Conservation (phyloP, 2,329 filamentous ascomycete genomes). For the Ophiocordyceps camponoti-leonardi region DNA sequence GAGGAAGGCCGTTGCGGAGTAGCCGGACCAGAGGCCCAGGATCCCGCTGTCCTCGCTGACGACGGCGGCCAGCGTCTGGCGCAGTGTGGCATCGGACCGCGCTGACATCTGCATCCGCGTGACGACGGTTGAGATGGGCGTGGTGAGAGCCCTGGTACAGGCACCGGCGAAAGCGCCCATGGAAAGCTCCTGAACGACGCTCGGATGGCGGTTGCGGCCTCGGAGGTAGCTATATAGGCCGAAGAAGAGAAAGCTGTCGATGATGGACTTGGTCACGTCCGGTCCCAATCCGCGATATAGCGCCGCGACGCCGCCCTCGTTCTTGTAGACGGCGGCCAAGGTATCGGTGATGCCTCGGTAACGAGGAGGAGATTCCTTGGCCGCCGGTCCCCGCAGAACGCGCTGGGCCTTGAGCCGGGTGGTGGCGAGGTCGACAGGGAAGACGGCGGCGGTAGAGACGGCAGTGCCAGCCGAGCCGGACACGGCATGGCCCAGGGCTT, state of each 20-base stretch:
- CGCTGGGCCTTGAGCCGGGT: conserved; percentile 69
- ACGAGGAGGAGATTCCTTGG: conserved; percentile 11
- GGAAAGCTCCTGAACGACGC: conserved; percentile 53
- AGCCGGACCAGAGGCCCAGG: conserved; percentile 72
- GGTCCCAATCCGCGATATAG: conserved; percentile 51
- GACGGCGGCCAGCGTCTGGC: conserved; percentile 47
- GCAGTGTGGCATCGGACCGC: conserved; percentile 19
- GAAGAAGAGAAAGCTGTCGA: conserved; percentile 77
- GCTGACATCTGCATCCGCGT: conserved; percentile 62
- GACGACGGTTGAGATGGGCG: conserved; percentile 67
- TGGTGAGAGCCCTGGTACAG: conserved; percentile 58
- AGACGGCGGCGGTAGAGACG: conserved; percentile 60
- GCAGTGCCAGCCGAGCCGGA: conserved; percentile 66
- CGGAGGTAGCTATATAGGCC: conserved; percentile 50
- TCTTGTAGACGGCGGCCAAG: conserved; percentile 48
- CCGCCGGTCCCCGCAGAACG: conserved; percentile 23
- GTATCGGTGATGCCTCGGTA: conserved; percentile 55
- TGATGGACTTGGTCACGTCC: conserved; percentile 49
- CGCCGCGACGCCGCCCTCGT: conserved; percentile 51
- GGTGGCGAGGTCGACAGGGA: conserved; percentile 68
- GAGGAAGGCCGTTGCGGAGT: conserved; percentile 62
- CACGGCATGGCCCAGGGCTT: conserved; percentile 64
- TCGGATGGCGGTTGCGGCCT: conserved; percentile 27
- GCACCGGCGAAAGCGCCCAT: conserved; percentile 61
- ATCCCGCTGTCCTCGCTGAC: conserved; percentile 47